Base-by-base conservation (phyloP, 331 rosid genomes). In the Quercus phellos region DNA sequence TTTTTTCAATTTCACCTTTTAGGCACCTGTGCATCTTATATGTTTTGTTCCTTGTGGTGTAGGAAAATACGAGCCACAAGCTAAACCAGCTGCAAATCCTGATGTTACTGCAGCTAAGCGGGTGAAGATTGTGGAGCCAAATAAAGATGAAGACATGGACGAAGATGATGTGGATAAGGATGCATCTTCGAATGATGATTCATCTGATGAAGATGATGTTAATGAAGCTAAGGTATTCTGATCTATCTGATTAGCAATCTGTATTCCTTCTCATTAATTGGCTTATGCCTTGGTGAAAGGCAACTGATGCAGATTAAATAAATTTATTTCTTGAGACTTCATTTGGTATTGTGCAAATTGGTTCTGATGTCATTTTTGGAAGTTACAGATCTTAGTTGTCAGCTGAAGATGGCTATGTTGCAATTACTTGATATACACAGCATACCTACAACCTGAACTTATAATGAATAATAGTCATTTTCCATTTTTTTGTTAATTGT, bases 131-230 rank as follows among this genome's bases (percentile, higher is more conserved):
- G 77, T 32, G 43, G 77, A 74, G 69, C 51, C 79, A 12, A 87
- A 69, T 30, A 76, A 80, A 27, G 66, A 30, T 60, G 50, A 24
- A 19, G 80, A 72, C 72, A 61, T 70, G n/a, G 71, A 79, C 16
- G 74, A 58, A 67, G 83, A 78, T 69, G 81, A 80, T 72, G 79
- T 68, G 60, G 74, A 63, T 30, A 72, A 67, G 70, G 82, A 74
- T 42, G 76, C 82, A 55, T 85, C 83, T 78, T 80, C 87, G 8
- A 78, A 80, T 0, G 81, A 68, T 13, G 80, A 74, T 54, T 51
- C 55, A 70, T 56, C 81, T 67, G 89, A 78, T 66, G 90, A 75
- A 73, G 88, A 77, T 19, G 77, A 78, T 86, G 89, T 87, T 78
- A 42, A 27, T 46, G 74, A 22, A 66, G 70, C 70, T 18, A 30